phyloP scores from a whole-genome alignment of 768 basidiomycete species.

The Leccinum boreale region DNA sequence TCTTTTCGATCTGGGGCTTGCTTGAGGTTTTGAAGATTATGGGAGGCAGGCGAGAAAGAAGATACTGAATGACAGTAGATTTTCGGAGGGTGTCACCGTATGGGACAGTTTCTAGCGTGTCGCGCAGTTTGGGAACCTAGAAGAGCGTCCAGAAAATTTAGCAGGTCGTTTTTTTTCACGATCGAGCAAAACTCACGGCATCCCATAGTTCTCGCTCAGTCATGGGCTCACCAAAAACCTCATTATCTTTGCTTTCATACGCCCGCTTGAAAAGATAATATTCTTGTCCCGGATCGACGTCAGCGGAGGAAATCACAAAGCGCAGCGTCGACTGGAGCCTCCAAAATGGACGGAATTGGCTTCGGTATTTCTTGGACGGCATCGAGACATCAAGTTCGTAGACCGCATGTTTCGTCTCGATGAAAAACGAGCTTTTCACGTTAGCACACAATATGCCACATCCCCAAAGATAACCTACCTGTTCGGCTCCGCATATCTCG shows the following conservation, averaged over 20 bases:
- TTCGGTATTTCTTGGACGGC: conserved; percentile 46
- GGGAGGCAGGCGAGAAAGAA: conserved; percentile 12
- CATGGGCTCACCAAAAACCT: conserved; percentile 17
- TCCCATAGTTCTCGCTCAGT: conserved; percentile 28
- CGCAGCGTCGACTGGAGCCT: conserved; percentile 50
- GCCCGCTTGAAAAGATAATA: conserved; percentile 35
- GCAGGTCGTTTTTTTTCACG: neutral
- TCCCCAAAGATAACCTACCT: conserved; percentile 42
- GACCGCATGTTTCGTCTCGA: conserved; percentile 63
- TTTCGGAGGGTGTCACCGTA: conserved; percentile 18
- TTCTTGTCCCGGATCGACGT: conserved; percentile 23
- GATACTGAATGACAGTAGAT: conserved; percentile 19
- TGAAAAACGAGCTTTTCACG: conserved; percentile 51
- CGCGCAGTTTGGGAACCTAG: conserved; percentile 21
- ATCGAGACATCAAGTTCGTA: conserved; percentile 46
- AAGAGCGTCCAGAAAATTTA: neutral
- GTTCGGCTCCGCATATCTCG: conserved; percentile 48
- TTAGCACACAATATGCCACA: neutral
- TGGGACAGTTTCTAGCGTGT: conserved; percentile 21
- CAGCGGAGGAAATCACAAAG: conserved; percentile 36
- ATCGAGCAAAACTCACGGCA: conserved; percentile 13
- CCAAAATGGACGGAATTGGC: conserved; percentile 46
- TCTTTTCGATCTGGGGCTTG: neutral
- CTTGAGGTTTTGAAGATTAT: conserved; percentile 12
- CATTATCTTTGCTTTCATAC: conserved; percentile 20